Percentiles rank a stretch among this genome's conserved stretches.
Conservation (phyloP, 148 eudicot genomes). For the Rhododendron ovatum region DNA sequence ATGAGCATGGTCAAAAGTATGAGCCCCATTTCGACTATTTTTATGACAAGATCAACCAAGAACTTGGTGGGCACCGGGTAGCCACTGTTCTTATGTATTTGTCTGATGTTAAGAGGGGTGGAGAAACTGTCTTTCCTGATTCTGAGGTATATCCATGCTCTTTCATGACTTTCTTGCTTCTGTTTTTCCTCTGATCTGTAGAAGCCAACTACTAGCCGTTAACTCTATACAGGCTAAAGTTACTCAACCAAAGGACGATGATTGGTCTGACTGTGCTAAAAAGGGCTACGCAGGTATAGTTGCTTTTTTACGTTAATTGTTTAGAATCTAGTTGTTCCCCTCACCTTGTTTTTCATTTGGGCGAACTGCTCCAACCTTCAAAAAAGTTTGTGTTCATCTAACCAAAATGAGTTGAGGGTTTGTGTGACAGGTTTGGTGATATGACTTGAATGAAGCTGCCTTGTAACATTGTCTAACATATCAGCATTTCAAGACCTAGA, state of each 20-base stretch:
- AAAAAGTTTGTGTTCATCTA: neutral
- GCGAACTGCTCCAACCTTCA: neutral
- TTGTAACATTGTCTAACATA: neutral
- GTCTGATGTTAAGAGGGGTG: slow-evolving; percentile 74
- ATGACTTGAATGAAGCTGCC: neutral
- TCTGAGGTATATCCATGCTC: slow-evolving; percentile 40
- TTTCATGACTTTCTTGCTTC: neutral
- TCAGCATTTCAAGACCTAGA: neutral
- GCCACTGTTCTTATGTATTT: slow-evolving; percentile 95
- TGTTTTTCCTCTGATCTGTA: neutral
- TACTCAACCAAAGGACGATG: slow-evolving; percentile 58
- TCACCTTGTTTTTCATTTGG: neutral
- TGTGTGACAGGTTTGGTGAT: neutral
- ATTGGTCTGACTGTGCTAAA: slow-evolving; percentile 81
- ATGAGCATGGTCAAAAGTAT: slow-evolving; percentile 81
- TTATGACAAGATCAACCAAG: slow-evolving; percentile 61
- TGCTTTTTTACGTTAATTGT: neutral
- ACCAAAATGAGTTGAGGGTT: neutral
- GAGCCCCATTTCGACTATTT: slow-evolving; percentile 91
- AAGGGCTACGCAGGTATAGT: slow-evolving; percentile 67
- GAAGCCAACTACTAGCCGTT: neutral
- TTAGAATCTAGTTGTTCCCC: neutral
- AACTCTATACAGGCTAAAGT: slow-evolving; percentile 33
- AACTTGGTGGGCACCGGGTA: slow-evolving; percentile 73
- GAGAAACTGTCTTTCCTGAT: slow-evolving; percentile 85